phyloP scores from a whole-genome alignment of 306 rosid species.

The Sicyos baderoa region DNA sequence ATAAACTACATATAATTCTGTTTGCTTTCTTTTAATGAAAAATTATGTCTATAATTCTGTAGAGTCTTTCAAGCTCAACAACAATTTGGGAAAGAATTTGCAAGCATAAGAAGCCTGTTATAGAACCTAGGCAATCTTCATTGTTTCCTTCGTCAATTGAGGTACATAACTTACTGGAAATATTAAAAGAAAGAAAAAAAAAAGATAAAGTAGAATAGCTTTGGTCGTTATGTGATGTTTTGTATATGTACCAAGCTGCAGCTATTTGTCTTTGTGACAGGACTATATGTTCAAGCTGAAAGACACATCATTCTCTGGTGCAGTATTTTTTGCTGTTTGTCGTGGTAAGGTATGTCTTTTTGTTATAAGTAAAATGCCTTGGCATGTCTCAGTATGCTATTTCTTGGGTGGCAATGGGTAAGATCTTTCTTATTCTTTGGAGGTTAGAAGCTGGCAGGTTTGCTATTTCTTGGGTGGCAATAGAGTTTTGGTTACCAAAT shows the following conservation, averaged over 20 bases:
- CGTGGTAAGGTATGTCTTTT: slow-evolving; percentile 76
- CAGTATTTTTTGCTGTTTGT: slow-evolving; percentile 88
- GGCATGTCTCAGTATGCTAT: neutral
- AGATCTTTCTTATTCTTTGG: neutral
- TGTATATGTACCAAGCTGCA: slow-evolving; percentile 5
- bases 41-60: slow-evolving; percentile 24
- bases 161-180: slow-evolving; percentile 34
- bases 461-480: too few species aligned
- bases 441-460: neutral
- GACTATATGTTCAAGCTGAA: slow-evolving; percentile 77
- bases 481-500: too few species aligned
- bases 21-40: slow-evolving; percentile 22
- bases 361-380: slow-evolving; percentile 7
- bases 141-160: slow-evolving; percentile 67
- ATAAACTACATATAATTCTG: slow-evolving; percentile 20
- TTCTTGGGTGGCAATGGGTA: slow-evolving; percentile 5
- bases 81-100: slow-evolving; percentile 93
- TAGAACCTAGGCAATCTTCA: slow-evolving; percentile 89
- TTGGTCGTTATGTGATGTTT: neutral
- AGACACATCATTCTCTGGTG: slow-evolving; percentile 77
- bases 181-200: neutral
- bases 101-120: slow-evolving; percentile 84
- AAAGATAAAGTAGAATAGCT: neutral
- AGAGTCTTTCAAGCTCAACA: slow-evolving; percentile 58
- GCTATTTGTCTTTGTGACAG: slow-evolving; percentile 34